These are phyloP conservation scores for Colletotrichum abscissum DNA, from an alignment of 2,329 filamentous ascomycete species.

Conservation along the genomic window DNA sequence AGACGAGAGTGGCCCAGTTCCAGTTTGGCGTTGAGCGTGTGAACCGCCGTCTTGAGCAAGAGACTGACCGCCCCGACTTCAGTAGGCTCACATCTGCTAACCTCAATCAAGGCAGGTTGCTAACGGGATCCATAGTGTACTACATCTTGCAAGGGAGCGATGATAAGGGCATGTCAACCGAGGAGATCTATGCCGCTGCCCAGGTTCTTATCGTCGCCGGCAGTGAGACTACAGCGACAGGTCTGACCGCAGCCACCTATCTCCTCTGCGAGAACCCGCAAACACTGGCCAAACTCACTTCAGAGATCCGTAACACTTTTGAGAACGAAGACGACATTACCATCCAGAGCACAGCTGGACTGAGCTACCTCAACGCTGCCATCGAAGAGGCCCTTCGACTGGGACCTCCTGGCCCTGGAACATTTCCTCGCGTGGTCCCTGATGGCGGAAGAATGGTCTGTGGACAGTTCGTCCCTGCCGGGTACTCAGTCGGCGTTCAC, in stretches of 20 bases:
- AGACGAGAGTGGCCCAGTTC: constrained; percentile 28
- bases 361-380: constrained; percentile 52
- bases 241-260: constrained; percentile 41
- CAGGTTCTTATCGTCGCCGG: constrained; percentile 45
- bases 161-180: constrained; percentile 22
- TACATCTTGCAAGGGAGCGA: constrained; percentile 27
- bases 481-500: constrained; percentile 39
- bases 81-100: not conserved
- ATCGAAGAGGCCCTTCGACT: constrained; percentile 56
- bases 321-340: constrained; percentile 49
- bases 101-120: not conserved
- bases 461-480: constrained; percentile 48
- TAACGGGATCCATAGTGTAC: constrained; percentile 3
- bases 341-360: constrained; percentile 42
- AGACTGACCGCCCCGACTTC: constrained; percentile 23
- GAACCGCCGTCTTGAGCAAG: constrained; percentile 17
- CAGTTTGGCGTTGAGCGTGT: constrained; percentile 29
- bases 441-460: constrained; percentile 46
- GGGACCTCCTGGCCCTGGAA: constrained; percentile 46
- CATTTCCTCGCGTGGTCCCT: constrained; percentile 43
- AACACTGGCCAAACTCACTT: constrained; percentile 43
- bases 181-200: constrained; percentile 27
- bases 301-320: constrained; percentile 52
- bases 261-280: constrained; percentile 45
- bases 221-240: constrained; percentile 48